A percentile compares a stretch with the other conserved stretches of the same genome.
Evolutionary conservation across 2,329 filamentous ascomycete species (phyloP).

Genomic region (Emmonsiellopsis sp.): DNA sequence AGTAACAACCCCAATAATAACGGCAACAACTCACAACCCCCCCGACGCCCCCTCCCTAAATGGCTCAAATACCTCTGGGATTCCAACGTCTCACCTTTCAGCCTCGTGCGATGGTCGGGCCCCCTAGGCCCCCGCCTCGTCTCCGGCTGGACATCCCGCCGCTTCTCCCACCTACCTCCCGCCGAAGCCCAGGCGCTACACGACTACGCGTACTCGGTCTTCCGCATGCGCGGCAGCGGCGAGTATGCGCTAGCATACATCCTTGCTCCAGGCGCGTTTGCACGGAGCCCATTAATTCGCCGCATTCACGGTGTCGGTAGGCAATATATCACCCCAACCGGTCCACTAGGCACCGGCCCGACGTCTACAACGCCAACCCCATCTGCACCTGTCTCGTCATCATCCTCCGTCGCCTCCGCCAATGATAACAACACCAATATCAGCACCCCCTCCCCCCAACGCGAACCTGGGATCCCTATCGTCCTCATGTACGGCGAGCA

Average conservation of each 20-base stretch:
- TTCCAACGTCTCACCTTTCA: slow-evolving; percentile 91
- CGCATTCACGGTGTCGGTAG: slow-evolving; percentile 79
- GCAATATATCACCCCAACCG: slow-evolving; percentile 41
- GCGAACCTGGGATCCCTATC: slow-evolving; percentile 65
- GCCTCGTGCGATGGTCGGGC: slow-evolving; percentile 75
- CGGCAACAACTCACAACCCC: slow-evolving; percentile 32
- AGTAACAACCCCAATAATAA: slow-evolving; percentile 24
- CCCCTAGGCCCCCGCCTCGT: slow-evolving; percentile 86
- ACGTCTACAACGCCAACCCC: slow-evolving; percentile 6
- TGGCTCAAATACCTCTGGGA: slow-evolving; percentile 96
- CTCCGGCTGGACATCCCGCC: slow-evolving; percentile 85
- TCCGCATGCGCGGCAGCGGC: slow-evolving; percentile 81
- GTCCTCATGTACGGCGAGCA: slow-evolving; percentile 95
- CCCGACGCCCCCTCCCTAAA: slow-evolving; percentile 58
- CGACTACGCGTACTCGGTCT: slow-evolving; percentile 88
- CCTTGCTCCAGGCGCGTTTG: slow-evolving; percentile 86
- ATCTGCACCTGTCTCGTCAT: slow-evolving; percentile 12
- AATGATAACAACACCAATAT: slow-evolving; percentile 10
- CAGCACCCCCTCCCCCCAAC: slow-evolving; percentile 15
- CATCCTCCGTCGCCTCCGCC: slow-evolving; percentile 21
- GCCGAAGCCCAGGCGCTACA: slow-evolving; percentile 78
- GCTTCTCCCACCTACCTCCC: slow-evolving; percentile 78
- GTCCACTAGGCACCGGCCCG: slow-evolving; percentile 5
- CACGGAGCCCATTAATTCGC: slow-evolving; percentile 75
- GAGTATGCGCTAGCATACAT: slow-evolving; percentile 92